Evolutionary conservation across 345 rosid species (phyloP).

Genomic region (Ceriops zippeliana): DNA sequence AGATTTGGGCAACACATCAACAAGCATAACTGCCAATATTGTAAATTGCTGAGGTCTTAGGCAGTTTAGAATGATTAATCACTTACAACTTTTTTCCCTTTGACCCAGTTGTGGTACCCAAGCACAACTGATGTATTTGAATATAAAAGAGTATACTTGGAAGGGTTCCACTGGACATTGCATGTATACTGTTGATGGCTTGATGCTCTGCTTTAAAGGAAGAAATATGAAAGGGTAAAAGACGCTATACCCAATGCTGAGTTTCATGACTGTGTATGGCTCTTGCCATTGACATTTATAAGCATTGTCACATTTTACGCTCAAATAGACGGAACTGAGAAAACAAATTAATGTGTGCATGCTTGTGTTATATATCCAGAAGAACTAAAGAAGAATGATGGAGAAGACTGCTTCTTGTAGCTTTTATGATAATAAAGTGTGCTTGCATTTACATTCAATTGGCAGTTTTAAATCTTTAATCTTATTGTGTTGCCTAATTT

Average conservation of each 20-base stretch:
- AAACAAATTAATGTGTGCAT: background rate
- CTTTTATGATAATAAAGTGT: background rate
- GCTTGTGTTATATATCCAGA: background rate
- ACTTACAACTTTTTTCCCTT: no score
- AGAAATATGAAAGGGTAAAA: background rate
- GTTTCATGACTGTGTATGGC: background rate
- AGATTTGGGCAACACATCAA: no score
- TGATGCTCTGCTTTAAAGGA: no score
- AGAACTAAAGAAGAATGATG: slow-evolving; percentile 1
- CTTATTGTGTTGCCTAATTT: background rate
- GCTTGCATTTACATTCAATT: background rate
- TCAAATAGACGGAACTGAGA: background rate
- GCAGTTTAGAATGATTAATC: no score
- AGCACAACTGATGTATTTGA: no score
- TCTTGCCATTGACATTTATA: background rate
- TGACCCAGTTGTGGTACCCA: no score
- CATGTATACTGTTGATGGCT: no score
- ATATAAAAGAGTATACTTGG: no score
- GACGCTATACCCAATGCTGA: background rate
- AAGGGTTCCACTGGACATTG: no score
- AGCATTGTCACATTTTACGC: background rate
- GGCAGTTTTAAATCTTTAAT: slow-evolving; percentile 1
- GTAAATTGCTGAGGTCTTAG: no score
- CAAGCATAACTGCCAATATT: no score
- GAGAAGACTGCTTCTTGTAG: background rate